These are phyloP conservation scores for Neurospora cerealis DNA, from an alignment of 495 filamentous ascomycete genomes.

Conservation along the genomic window DNA sequence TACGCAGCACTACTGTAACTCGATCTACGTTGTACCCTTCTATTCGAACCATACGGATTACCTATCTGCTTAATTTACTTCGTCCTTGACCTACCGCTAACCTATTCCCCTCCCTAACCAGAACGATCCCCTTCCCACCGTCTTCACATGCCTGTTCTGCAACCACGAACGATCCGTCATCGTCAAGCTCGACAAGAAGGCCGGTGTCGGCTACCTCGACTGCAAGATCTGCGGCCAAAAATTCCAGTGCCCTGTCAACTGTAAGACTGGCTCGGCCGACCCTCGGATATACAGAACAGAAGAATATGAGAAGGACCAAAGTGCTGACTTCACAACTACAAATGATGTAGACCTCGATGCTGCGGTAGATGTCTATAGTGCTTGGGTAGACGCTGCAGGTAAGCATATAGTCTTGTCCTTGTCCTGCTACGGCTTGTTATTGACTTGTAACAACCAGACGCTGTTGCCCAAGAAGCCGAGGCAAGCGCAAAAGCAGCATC, in stretches of 20 bases:
- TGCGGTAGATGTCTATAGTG: slow-evolving; percentile 89
- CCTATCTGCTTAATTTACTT: neutral
- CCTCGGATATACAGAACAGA: neutral
- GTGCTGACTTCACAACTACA: neutral
- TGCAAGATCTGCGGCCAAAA: slow-evolving; percentile 91
- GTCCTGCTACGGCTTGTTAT: slow-evolving; percentile 12
- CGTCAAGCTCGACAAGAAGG: slow-evolving; percentile 86
- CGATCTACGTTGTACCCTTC: neutral
- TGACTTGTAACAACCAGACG: slow-evolving; percentile 22
- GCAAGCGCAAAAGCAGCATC: slow-evolving; percentile 2
- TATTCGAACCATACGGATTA: too few relatives aligned
- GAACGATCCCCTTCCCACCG: slow-evolving; percentile 78
- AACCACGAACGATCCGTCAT: slow-evolving; percentile 89
- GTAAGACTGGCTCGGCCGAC: slow-evolving; percentile 38
- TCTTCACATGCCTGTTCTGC: slow-evolving; percentile 95
- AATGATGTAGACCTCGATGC: slow-evolving; percentile 72
- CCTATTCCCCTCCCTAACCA: slow-evolving; percentile 20
- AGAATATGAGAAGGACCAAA: neutral
- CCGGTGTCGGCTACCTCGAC: slow-evolving; percentile 67
- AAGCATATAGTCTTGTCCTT: slow-evolving; percentile 27
- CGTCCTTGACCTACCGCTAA: neutral
- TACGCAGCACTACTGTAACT: neutral
- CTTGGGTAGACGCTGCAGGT: slow-evolving; percentile 98
- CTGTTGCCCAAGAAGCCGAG: slow-evolving; percentile 31
- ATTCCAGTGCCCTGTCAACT: slow-evolving; percentile 88